These are phyloP conservation scores for Chrysoporthe austroafricana DNA, from an alignment of 2,329 filamentous ascomycete species.

Conservation along the genomic window DNA sequence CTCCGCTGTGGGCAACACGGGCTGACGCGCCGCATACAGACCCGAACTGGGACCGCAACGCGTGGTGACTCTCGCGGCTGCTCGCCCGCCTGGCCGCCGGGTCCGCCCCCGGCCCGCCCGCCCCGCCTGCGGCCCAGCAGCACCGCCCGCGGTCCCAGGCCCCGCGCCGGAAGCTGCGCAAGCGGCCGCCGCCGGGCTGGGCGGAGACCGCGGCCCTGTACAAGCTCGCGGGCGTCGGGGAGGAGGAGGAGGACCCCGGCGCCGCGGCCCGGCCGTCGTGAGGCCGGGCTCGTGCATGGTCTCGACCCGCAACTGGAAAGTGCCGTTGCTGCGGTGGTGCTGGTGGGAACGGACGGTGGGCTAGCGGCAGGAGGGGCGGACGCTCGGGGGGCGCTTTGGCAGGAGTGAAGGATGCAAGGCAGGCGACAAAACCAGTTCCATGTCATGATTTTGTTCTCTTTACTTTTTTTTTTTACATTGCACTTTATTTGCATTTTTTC, in stretches of 20 bases:
- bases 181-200: slow-evolving; percentile 41
- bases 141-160: slow-evolving; percentile 31
- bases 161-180: slow-evolving; percentile 48
- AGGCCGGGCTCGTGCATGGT: background rate
- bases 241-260: background rate
- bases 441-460: too few relatives aligned
- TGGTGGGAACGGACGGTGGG: too few relatives aligned
- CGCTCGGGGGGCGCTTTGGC: too few relatives aligned
- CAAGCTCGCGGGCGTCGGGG: slow-evolving; percentile 7
- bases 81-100: slow-evolving; percentile 38
- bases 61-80: slow-evolving; percentile 65
- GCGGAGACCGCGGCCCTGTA: slow-evolving; percentile 36
- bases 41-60: slow-evolving; percentile 89
- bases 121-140: slow-evolving; percentile 18
- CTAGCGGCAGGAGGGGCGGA: too few relatives aligned
- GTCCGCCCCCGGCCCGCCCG: slow-evolving; percentile 25
- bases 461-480: too few relatives aligned
- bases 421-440: too few relatives aligned
- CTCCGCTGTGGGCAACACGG: background rate
- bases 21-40: slow-evolving; percentile 49
- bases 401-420: too few relatives aligned
- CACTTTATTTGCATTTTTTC: too few relatives aligned
- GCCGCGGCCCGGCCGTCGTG: background rate
- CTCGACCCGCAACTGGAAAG: too few relatives aligned
- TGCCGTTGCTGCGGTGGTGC: too few relatives aligned